These are phyloP conservation scores for Pseudonitzschia delicatissima DNA, from an alignment of 108 stramenopile genomes.

Conservation along the genomic window DNA sequence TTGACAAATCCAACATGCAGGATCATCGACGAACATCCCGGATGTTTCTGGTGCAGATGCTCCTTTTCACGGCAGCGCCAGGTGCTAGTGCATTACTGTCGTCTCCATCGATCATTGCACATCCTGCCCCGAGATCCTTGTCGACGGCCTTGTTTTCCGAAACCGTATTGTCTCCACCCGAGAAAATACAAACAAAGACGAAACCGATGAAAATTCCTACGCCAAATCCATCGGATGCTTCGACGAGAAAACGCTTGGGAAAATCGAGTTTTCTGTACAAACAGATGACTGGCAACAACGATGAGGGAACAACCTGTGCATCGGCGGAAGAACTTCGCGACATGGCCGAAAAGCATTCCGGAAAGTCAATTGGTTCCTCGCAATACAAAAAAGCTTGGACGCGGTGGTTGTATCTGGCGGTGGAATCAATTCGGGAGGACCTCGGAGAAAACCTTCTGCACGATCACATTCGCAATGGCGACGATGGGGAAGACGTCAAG, in stretches of 20 bases:
- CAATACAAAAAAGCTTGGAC: slow-evolving; percentile 28
- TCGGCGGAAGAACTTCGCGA: slow-evolving; percentile 20
- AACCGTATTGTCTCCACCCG: too few species aligned
- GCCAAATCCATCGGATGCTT: too few species aligned
- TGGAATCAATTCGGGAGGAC: slow-evolving; percentile 35
- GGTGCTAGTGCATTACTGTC: too few species aligned
- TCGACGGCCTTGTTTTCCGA: too few species aligned
- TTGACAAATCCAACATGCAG: too few species aligned
- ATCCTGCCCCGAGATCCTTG: too few species aligned
- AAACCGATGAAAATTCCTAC: too few species aligned
- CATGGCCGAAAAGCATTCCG: slow-evolving; percentile 13
- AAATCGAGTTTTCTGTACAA: neutral
- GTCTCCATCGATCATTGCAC: too few species aligned
- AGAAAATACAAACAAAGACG: too few species aligned
- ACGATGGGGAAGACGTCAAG: slow-evolving; percentile 20
- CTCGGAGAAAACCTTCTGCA: slow-evolving; percentile 26
- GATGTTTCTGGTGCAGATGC: too few species aligned
- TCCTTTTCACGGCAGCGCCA: too few species aligned
- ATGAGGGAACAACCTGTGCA: neutral
- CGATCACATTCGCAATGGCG: neutral
- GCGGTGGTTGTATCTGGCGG: slow-evolving; percentile 20
- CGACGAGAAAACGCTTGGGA: neutral
- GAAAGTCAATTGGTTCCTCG: slow-evolving; percentile 23
- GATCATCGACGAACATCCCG: too few species aligned
- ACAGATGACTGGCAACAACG: neutral